phyloP scores from a whole-genome alignment of 2,329 filamentous ascomycete species.

The Fusarium duplospermum region DNA sequence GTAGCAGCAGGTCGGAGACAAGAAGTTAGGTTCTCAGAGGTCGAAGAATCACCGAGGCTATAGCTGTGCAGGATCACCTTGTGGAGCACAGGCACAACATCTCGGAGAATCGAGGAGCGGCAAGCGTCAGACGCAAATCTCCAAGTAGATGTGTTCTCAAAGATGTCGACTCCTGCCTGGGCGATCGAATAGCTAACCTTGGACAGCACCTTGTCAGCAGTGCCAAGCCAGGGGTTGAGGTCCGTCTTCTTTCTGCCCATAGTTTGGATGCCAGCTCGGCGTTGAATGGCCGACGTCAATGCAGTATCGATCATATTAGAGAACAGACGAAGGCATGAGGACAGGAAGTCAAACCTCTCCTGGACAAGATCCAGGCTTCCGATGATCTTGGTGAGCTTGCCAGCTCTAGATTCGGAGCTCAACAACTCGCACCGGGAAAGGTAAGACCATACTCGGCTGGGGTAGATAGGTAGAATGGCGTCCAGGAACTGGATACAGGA shows the following conservation, averaged over 20 bases:
- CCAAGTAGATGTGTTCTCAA: conserved; percentile 90
- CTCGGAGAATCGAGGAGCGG: conserved; percentile 74
- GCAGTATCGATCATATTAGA: conserved; percentile 81
- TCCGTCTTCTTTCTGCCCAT: conserved; percentile 58
- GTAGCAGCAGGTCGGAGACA: conserved; percentile 78
- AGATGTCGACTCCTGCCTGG: conserved; percentile 81
- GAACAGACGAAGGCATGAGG: conserved; percentile 79
- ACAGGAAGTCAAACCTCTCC: conserved; percentile 81
- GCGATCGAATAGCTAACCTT: conserved; percentile 79
- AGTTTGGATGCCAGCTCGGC: conserved; percentile 67
- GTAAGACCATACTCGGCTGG: conserved; percentile 90
- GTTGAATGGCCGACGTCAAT: conserved; percentile 74
- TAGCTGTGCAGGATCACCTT: conserved; percentile 79
- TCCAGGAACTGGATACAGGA: conserved; percentile 85
- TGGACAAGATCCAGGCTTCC: conserved; percentile 84
- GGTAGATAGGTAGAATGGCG: conserved; percentile 77
- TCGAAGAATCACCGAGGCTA: conserved; percentile 74
- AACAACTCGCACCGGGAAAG: conserved; percentile 84
- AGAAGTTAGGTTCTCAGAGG: conserved; percentile 61
- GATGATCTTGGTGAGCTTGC: conserved; percentile 81
- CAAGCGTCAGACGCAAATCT: conserved; percentile 78
- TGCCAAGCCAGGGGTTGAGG: conserved; percentile 72
- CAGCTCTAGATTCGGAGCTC: conserved; percentile 79
- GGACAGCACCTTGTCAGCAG: conserved; percentile 81
- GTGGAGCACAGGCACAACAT: conserved; percentile 76